Evolutionary conservation across 441 rosid species (phyloP), one percentile per base, ranked within the genome.

Genomic region (Aleurites moluccanus): DNA sequence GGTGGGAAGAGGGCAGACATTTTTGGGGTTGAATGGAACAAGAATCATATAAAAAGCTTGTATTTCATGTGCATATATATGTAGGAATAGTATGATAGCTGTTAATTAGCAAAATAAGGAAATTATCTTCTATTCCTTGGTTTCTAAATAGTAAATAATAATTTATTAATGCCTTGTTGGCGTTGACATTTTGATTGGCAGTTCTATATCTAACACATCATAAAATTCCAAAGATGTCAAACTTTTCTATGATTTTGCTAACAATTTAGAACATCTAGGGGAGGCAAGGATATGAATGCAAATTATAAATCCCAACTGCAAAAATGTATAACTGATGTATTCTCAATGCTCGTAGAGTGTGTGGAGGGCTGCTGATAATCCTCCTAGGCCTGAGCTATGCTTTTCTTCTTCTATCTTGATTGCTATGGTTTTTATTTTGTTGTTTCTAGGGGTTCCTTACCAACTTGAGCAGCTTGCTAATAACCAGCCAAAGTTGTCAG

Each of bases 401-500:
- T 47, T 44, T 67, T 28, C 44, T 68, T 25, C 10, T 16, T 42
- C 47, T 74, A 23, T 25, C 52, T 68, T 30, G 67, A 67, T 35
- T 76, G 20, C 57, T 57, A 40, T 77, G 67, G 75, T 64, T 71
- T 30, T 68, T 81, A 20, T 68, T 75, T 77, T 70, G 47, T 55
- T 66, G 75, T 73, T 49, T 64, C 27, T 69, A 95, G 99, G 98
- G 99, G 87, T 88, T 82, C 96, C 98, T 62, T 95, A 95, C 83
- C 93, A 95, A 83, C 93, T 95, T 62, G 92, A 92, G 77, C 98
- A 92, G 76, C 86, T 91, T 81, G 85, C 88, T 70, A 85, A 78
- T 86, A 91, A 88, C 82, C 98, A 95, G 76, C 97, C 98, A 45
- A 93, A 87, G 81, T 75, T 95, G 86, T 91, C 96, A 59, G 85